Base-by-base conservation (phyloP, 768 basidiomycete genomes). In the Pisolithus tinctorius region DNA sequence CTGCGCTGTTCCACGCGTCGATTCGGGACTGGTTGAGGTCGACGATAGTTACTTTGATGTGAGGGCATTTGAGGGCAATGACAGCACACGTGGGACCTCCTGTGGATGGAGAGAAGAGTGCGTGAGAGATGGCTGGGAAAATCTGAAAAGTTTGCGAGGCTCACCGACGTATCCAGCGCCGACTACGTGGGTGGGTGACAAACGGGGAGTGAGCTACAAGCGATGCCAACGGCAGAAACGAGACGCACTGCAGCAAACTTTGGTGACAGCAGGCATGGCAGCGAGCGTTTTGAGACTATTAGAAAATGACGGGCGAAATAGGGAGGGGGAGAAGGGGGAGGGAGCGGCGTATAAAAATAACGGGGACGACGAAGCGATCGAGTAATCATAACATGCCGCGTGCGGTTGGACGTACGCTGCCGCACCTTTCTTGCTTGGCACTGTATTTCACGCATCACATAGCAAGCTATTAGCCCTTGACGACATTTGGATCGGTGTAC, bases 21-120 rank as follows among this genome's bases (percentile, higher is more conserved):
- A 99, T 83, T 54, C 96, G 87, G 53, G 85, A 76, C 66, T 93
- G 77, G 79, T 98, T 98, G 60, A 99, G 79, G 71, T 99, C 96
- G 63, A 98, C 96, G 62, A 99, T 99, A 62, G 93, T 99, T 65
- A 99, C 95, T 41, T 74, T 74, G 71, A 97, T 90, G 64, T 94
- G 80, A 45, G 93, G 91, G 67, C 93, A 95, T 69, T 91, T 93
- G 59, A 89, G 76, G 17, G 93, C 93, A 60, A 96, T 91, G 64
- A 96, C 93, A 44, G 93, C 88, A 66, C 93, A 95, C 41, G 93
- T 97, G 25, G 93, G 93, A 31, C 93, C 93, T 65, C 93, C 92
- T 93, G 58, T 41, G 34, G 5, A 53, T 36, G 53, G 43, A 48
- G 25, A 47, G 55, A 51, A 62, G 51, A 53, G 50, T 53, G 34